Evolutionary conservation across 139 green algal species (phyloP).

Genomic region (Picochlorum costavermella): DNA sequence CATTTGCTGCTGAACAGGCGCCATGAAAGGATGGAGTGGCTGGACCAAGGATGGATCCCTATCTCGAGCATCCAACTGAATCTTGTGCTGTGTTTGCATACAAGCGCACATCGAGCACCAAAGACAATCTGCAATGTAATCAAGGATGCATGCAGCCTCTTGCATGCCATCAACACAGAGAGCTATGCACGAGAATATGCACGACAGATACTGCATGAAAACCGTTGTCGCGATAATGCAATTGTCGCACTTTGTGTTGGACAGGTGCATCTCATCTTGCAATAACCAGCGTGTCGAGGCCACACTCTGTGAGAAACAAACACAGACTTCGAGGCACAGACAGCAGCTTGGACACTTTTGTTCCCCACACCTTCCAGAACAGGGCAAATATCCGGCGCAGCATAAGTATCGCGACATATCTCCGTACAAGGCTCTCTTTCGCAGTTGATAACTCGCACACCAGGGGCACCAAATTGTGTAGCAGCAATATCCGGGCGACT

Average conservation of each 20-base stretch:
- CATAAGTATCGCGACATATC: slow-evolving; percentile 66
- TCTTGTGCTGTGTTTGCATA: slow-evolving; percentile 85
- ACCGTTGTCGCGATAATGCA: slow-evolving; percentile 70
- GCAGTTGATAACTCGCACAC: slow-evolving; percentile 53
- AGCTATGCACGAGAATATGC: slow-evolving; percentile 47
- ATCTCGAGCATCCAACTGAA: slow-evolving; percentile 74
- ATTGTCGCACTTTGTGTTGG: slow-evolving; percentile 74
- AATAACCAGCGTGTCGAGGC: slow-evolving; percentile 66
- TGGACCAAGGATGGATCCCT: slow-evolving; percentile 12
- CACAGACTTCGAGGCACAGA: slow-evolving; percentile 55
- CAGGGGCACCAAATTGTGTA: slow-evolving; percentile 34
- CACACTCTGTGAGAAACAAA: slow-evolving; percentile 31
- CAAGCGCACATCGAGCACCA: slow-evolving; percentile 72
- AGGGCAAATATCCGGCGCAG: slow-evolving; percentile 71
- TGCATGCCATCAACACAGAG: slow-evolving; percentile 2
- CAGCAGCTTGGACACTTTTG: slow-evolving; percentile 52
- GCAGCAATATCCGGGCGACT: slow-evolving; percentile 19
- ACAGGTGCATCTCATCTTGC: slow-evolving; percentile 67
- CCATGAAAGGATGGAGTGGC: slow-evolving; percentile 29
- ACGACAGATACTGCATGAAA: slow-evolving; percentile 74
- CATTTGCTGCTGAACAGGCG: slow-evolving; percentile 26
- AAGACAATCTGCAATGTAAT: slow-evolving; percentile 14
- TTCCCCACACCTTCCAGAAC: slow-evolving; percentile 53
- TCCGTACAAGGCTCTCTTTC: slow-evolving; percentile 58
- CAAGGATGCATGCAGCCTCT: slow-evolving; percentile 6